Evolutionary conservation across 441 rosid species (phyloP), one percentile per base, ranked within the genome.

Genomic region (Eutrema salsugineum): DNA sequence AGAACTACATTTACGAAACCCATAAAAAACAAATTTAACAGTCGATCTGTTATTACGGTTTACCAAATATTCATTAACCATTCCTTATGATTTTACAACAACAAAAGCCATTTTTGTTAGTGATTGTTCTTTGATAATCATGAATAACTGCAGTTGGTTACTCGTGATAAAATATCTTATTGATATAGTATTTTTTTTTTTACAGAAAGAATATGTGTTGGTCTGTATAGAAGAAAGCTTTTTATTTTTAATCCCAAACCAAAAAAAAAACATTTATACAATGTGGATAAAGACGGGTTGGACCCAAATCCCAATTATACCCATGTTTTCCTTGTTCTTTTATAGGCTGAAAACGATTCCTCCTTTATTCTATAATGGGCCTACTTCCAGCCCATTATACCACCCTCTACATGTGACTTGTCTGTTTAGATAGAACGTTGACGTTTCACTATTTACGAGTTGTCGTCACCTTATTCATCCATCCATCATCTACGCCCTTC

Each of bases 281-380:
- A 1, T 2, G 24, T 2, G 27, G 27, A 24, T 60, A 75, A 49
- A 19, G 79, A 75, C 64, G 59, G 74, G n/a, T 44, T 66, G 70
- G 74, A 63, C 71, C 69, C 40, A 36, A 39, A 24, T 20, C 69
- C 30, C 55, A 53, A 32, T 28, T 24, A 70, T 61, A 11, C 64
- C 76, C 74, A 75, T 75, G 70, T 68, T 75, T 68, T 44, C 65
- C 8, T 46, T 68, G 59, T 62, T 61, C 15, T 39, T 19, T 36
- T 75, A 54, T 54, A 38, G 53, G 54, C 79, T 68, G 79, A 75
- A 47, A 75, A 55, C 47, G 79, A 75, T 5, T 54, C 49, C 68
- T 43, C 12, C 6, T 75, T 50, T 68, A 46, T 28, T 54, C 43
- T 75, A 46, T 4, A 27, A 38, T 63, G 66, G 75, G 75, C 70